A percentile compares a stretch with the other conserved stretches of the same genome.
phyloP scores from a whole-genome alignment of 257 asterid species.

The Solanum neorickii region DNA sequence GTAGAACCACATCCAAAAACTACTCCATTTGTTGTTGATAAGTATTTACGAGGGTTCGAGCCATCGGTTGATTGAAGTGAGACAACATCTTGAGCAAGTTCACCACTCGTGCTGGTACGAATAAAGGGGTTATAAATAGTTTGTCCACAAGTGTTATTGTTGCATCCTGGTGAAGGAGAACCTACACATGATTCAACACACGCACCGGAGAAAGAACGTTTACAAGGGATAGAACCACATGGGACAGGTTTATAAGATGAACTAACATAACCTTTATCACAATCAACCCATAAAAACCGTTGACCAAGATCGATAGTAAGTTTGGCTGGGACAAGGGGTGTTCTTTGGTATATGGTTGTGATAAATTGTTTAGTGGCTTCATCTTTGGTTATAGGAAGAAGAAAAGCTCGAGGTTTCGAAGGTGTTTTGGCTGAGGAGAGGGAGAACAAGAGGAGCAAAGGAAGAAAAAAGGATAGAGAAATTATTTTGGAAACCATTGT shows the following conservation, averaged over 20 bases:
- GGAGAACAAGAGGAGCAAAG: background rate
- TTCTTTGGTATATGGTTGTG: constrained; percentile 13
- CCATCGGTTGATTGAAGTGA: background rate
- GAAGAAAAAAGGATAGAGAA: background rate
- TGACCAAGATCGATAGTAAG: constrained; percentile 23
- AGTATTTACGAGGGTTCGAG: background rate
- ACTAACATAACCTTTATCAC: constrained; percentile 11
- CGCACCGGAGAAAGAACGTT: background rate
- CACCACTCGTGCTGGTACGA: background rate
- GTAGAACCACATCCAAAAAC: background rate
- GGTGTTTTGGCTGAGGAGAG: constrained; percentile 1
- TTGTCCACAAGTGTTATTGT: background rate
- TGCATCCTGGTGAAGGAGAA: background rate
- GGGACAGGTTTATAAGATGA: constrained; percentile 9
- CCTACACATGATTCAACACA: background rate
- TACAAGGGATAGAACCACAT: constrained; percentile 10
- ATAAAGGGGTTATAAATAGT: background rate
- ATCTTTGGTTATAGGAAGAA: constrained; percentile 18
- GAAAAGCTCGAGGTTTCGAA: constrained; percentile 3
- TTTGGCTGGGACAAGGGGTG: constrained; percentile 13
- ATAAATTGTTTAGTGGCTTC: constrained; percentile 4
- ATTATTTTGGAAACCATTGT: background rate
- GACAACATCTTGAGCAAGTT: background rate
- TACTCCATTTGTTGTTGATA: background rate
- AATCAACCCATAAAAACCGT: constrained; percentile 21